These are phyloP conservation scores for Euptelea pleiosperma DNA, from an alignment of 164 flowering plant genomes.

Conservation along the genomic window DNA sequence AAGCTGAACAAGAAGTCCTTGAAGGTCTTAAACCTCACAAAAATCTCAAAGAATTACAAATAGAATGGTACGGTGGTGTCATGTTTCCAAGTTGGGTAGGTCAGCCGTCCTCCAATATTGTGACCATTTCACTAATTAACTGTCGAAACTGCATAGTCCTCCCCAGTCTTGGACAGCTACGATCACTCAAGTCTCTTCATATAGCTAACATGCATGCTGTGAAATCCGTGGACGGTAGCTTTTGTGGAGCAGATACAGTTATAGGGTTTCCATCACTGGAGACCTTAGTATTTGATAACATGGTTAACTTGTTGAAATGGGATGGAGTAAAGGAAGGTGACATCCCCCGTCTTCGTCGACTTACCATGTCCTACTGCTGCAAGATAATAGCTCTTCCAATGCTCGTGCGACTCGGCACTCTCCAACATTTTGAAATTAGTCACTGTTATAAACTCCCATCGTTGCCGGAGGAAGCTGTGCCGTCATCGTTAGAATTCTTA, in stretches of 20 bases:
- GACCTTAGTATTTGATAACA: background rate
- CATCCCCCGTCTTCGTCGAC: background rate
- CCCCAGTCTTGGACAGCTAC: conserved; percentile 12
- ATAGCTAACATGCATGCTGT: conserved; percentile 2
- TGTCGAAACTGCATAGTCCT: background rate
- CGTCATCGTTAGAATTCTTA: too few species aligned
- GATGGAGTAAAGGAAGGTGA: background rate
- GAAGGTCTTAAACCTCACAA: conserved; percentile 8
- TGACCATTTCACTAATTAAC: background rate
- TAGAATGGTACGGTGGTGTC: background rate
- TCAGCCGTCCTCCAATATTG: background rate
- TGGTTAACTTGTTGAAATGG: conserved; percentile 5
- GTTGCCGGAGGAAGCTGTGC: background rate
- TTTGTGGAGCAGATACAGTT: conserved; percentile 1
- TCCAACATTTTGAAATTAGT: background rate
- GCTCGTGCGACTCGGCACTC: background rate
- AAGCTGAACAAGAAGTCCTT: background rate
- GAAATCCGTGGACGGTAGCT: background rate
- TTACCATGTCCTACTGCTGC: conserved; percentile 1
- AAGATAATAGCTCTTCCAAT: background rate
- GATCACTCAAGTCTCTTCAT: conserved; percentile 1
- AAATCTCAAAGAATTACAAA: background rate
- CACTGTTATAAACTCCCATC: background rate
- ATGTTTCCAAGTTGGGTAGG: conserved; percentile 14
- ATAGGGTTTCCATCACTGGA: conserved; percentile 2